Conservation (phyloP, 768 basidiomycete species). For the Cystobasidium ongulense region DNA sequence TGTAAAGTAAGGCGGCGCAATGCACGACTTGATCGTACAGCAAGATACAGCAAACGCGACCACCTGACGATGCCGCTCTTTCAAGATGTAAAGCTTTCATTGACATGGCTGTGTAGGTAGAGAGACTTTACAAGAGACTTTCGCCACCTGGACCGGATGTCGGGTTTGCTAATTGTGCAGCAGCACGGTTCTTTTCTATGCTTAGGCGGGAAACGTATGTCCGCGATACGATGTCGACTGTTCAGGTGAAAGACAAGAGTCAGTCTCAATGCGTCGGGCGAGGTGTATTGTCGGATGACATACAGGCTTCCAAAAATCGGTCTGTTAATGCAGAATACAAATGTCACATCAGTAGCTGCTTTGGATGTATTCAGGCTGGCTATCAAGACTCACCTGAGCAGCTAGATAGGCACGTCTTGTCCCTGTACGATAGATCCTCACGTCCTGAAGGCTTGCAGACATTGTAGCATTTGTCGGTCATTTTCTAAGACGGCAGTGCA, state of each 20-base stretch:
- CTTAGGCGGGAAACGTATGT: conserved; percentile 12
- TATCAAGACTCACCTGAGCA: conserved; percentile 1
- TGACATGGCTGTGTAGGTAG: background rate
- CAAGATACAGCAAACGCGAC: too few relatives aligned
- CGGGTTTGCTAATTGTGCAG: background rate
- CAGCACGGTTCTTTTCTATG: conserved; percentile 4
- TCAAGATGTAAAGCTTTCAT: too few relatives aligned
- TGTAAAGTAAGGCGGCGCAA: background rate
- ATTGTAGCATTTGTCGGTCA: conserved; percentile 33
- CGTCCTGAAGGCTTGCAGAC: conserved; percentile 11
- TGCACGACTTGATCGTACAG: background rate
- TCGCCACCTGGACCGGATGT: background rate
- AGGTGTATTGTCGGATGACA: background rate
- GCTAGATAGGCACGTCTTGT: conserved; percentile 21
- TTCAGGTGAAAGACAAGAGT: background rate
- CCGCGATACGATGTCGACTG: conserved; percentile 31
- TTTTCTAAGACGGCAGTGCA: conserved; percentile 9
- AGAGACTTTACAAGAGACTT: background rate
- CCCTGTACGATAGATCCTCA: conserved; percentile 8
- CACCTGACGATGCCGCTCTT: too few relatives aligned
- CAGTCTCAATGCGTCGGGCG: background rate
- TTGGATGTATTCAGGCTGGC: too few relatives aligned
- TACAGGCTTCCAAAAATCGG: conserved; percentile 23
- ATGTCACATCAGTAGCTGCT: background rate
- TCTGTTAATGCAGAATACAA: background rate